Conservation (phyloP, 129 eudicot genomes). For the Ambrosia artemisiifolia region DNA sequence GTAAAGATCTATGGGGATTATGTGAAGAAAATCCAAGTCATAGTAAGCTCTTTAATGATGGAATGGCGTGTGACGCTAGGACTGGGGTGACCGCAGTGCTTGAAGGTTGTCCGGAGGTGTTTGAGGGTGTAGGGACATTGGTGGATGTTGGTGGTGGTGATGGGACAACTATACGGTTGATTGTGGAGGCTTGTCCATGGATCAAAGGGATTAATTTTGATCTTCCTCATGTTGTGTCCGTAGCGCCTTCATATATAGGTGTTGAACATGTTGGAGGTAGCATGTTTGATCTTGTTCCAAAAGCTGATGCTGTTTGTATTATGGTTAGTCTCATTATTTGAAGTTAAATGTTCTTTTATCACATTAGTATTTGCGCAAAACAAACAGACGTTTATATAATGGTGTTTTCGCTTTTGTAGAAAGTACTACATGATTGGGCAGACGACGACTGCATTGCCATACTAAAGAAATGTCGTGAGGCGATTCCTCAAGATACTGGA, state of each 20-base stretch:
- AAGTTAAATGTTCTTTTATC: neutral
- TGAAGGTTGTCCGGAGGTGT: neutral
- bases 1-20: neutral
- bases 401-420: constrained; percentile 29
- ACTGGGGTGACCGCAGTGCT: neutral
- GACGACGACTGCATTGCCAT: constrained; percentile 52
- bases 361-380: too few species aligned
- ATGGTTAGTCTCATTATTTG: neutral
- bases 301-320: neutral
- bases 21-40: neutral
- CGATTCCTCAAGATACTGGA: constrained; percentile 38
- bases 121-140: neutral
- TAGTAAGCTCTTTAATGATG: constrained; percentile 4
- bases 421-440: constrained; percentile 60
- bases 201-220: neutral
- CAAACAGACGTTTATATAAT: too few species aligned
- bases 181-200: neutral
- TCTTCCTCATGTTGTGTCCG: neutral
- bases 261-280: constrained; percentile 4
- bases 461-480: constrained; percentile 42
- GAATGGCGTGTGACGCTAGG: neutral
- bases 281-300: constrained; percentile 6
- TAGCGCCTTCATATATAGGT: neutral
- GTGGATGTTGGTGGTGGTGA: constrained; percentile 9
- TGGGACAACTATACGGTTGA: neutral